These are phyloP conservation scores for Trichoderma guizhouense DNA, from an alignment of 2,329 filamentous ascomycete species.

Conservation along the genomic window DNA sequence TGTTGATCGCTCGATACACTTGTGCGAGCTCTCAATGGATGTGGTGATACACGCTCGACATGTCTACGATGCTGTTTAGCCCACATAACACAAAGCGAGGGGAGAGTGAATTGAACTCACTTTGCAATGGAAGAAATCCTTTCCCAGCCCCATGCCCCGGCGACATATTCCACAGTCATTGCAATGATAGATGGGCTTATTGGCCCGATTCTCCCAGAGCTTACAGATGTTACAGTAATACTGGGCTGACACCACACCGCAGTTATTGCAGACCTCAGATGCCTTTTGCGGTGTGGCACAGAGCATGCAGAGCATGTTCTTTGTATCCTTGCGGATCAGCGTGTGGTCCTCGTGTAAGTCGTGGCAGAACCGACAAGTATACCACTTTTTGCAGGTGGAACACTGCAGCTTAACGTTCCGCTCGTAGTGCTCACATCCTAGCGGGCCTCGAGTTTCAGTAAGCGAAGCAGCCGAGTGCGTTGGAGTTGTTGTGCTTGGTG, in stretches of 20 bases:
- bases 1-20: constrained; percentile 89
- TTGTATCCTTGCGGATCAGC: constrained; percentile 77
- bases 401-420: constrained; percentile 96
- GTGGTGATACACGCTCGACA: constrained; percentile 95
- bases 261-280: constrained; percentile 72
- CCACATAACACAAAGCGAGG: not conserved
- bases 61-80: constrained; percentile 49
- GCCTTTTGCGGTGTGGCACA: constrained; percentile 83
- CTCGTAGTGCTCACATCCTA: constrained; percentile 91
- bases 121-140: constrained; percentile 98
- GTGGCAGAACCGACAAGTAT: constrained; percentile 92
- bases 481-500: constrained; percentile 35
- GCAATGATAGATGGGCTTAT: constrained; percentile 94
- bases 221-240: constrained; percentile 97
- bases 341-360: constrained; percentile 76
- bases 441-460: constrained; percentile 39
- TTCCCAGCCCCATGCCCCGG: constrained; percentile 84
- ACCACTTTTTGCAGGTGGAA: constrained; percentile 84
- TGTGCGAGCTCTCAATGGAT: constrained; percentile 77
- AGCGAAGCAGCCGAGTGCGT: constrained; percentile 22
- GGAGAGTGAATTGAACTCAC: constrained; percentile 41
- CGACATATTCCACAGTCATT: constrained; percentile 94
- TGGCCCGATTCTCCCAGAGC: constrained; percentile 90
- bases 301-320: constrained; percentile 96
- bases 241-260: constrained; percentile 72